Evolutionary conservation across 1,139 yeast genomes (phyloP), one percentile per base, ranked within the genome.

Genomic region (Candida tropicalis): DNA sequence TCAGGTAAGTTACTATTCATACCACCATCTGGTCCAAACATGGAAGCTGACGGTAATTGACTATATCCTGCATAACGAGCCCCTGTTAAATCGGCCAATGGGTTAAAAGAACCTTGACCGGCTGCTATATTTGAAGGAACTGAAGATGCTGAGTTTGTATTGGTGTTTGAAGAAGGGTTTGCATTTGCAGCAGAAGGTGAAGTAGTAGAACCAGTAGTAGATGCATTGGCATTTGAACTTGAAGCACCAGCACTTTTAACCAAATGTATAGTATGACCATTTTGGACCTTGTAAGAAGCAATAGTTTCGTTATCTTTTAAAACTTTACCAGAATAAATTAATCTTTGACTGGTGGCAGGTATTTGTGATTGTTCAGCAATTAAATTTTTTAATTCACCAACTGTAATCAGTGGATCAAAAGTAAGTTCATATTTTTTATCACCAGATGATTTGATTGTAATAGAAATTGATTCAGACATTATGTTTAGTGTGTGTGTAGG

Each of bases 21-120:
- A 17, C 97, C 98, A 16, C 96, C 96, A 61, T 91, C 98, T 15
- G 97, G 95, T 1, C 97, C 97, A 68, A 93, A 90, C 85, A 88
- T 79, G 38, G 87, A 82, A 0, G 91, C 89, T 2, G 88, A 79
- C 2, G 99, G 98, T 61, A 93, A 73, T 55, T 89, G 91, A 11
- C 90, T 77, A 54, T 82, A 84, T 1, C 99, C 99, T 2, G 98
- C 97, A 59, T 90, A 93, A 44, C 98, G 79, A 1, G 98, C 98
- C 34, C 97, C 95, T 0, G 98, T 91, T 54, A 93, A 72, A 51
- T 87, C 97, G 5, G 96, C 93, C 54, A 93, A 71, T 22, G 96
- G 96, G 63, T 93, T 89, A 63, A 86, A 88, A 0, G 96, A 79
- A 11, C 95, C 95, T 52, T 82, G 86, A 3, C 99, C 99, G 2